Conservation (phyloP, 192 early-diverging fungal genomes). For the Gonapodya prolifera region DNA sequence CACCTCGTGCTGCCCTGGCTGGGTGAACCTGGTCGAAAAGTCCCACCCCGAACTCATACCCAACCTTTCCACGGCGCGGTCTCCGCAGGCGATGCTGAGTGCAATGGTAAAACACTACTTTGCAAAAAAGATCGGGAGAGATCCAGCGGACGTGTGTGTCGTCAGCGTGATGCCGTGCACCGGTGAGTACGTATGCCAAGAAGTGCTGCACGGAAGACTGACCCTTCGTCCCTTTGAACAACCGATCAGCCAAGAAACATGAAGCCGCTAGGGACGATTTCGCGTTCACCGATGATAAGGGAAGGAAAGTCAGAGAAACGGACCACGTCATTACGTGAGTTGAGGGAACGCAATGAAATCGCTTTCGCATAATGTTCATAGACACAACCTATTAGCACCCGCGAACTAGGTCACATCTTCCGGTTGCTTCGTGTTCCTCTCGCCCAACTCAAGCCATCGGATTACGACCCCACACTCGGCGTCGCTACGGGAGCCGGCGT, state of each 20-base stretch:
- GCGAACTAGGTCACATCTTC: constrained; percentile 1
- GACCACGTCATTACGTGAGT: no score
- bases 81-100: constrained; percentile 97
- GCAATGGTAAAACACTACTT: constrained; percentile 79
- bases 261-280: constrained; percentile 6
- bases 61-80: constrained; percentile 75
- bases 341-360: no score
- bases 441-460: neutral
- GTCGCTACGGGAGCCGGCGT: neutral
- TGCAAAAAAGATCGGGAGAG: constrained; percentile 50
- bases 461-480: constrained; percentile 4
- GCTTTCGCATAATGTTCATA: no score
- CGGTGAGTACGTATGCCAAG: no score
- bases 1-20: constrained; percentile 45
- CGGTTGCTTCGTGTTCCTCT: neutral
- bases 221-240: no score
- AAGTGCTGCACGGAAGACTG: no score
- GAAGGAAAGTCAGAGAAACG: no score
- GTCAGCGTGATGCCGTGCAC: constrained; percentile 9
- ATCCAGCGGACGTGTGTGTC: neutral
- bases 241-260: constrained; percentile 8
- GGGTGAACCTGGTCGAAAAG: constrained; percentile 98
- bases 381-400: no score
- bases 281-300: neutral
- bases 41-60: constrained; percentile 85